Evolutionary conservation across 768 basidiomycete species (phyloP), one percentile per base, ranked within the genome.

Genomic region (Lactifluus pinguis): DNA sequence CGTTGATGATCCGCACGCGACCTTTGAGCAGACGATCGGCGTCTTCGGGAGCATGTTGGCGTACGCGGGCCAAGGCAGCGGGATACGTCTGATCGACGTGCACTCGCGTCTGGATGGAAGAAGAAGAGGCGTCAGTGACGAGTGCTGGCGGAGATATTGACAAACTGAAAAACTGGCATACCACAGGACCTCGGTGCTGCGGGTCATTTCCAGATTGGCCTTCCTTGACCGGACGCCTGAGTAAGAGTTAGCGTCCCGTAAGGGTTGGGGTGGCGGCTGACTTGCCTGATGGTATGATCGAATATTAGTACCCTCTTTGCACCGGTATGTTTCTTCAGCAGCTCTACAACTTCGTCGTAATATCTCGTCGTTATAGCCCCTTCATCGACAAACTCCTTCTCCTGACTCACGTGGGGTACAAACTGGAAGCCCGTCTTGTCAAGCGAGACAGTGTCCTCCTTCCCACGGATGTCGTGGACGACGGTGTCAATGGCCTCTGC

Each of bases 361-460:
- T 80, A 80, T 21, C 47, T 65, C 7, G 56, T 54, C 66, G 67
- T 63, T 63, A 80, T 77, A 51, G 58, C 66, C 41, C 71, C 75
- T 32, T 78, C 76, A 55, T 79, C 71, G 17, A 60, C 64, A 65
- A 78, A 79, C 34, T 72, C 70, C 51, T 73, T 76, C 69, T 75
- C 76, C 53, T 64, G 57, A 55, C 73, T 73, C 4, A 67, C 69
- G 30, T 69, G 55, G 39, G 70, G 68, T 30, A 72, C 54, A 64
- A 75, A 75, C 63, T 75, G 72, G 68, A 80, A 80, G n/a, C 80
- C 79, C n/a, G 73, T 72, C 53, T 68, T 67, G 55, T 79, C 77
- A 44, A 76, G 69, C 1, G 59, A 60, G 57, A 71, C 70, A 14
- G 67, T 65, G 54, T 66, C 53, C 61, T 72, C 69, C 55, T 68